Percentiles rank a stretch among this genome's conserved stretches.
These are phyloP conservation scores for Pleurotus tuoliensis DNA, from an alignment of 768 basidiomycete genomes.

Conservation along the genomic window DNA sequence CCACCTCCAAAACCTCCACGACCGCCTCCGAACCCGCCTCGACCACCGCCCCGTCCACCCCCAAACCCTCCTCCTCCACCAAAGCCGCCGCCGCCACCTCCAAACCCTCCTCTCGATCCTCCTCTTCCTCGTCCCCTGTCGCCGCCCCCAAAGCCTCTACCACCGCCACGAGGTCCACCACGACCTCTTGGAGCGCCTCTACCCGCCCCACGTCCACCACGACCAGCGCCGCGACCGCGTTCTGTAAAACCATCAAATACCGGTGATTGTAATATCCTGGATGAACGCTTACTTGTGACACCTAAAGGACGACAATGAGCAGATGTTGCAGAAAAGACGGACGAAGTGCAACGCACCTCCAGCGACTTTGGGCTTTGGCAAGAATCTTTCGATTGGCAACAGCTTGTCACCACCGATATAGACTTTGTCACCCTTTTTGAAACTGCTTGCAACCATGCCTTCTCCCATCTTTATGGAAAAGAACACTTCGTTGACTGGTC, in stretches of 20 bases:
- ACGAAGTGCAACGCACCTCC: conserved; percentile 45
- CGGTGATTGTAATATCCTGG: conserved; percentile 5
- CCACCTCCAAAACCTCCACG: conserved; percentile 24
- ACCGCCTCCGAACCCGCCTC: conserved; percentile 32
- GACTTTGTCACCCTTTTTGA: conserved; percentile 97
- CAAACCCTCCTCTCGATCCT: too few species aligned
- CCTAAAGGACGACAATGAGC: conserved; percentile 25
- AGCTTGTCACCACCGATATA: conserved; percentile 98
- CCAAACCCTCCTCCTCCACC: neutral
- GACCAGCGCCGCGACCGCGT: conserved; percentile 37
- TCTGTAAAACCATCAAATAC: conserved; percentile 22
- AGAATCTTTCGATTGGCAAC: conserved; percentile 91
- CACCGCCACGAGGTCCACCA: conserved; percentile 16
- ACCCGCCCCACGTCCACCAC: conserved; percentile 25
- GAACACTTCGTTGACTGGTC: conserved; percentile 97
- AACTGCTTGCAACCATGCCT: conserved; percentile 93
- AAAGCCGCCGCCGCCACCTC: neutral
- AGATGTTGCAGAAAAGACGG: conserved; percentile 4
- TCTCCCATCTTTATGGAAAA: conserved; percentile 97
- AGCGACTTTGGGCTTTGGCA: conserved; percentile 88
- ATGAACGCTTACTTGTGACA: conserved; percentile 40
- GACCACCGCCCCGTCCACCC: conserved; percentile 8
- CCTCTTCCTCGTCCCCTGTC: neutral
- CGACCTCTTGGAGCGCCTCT: conserved; percentile 30
- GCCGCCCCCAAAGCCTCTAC: neutral